These are phyloP conservation scores for Dictyostelium purpureum DNA, from an alignment of 78 protist genomes.

Conservation along the genomic window DNA sequence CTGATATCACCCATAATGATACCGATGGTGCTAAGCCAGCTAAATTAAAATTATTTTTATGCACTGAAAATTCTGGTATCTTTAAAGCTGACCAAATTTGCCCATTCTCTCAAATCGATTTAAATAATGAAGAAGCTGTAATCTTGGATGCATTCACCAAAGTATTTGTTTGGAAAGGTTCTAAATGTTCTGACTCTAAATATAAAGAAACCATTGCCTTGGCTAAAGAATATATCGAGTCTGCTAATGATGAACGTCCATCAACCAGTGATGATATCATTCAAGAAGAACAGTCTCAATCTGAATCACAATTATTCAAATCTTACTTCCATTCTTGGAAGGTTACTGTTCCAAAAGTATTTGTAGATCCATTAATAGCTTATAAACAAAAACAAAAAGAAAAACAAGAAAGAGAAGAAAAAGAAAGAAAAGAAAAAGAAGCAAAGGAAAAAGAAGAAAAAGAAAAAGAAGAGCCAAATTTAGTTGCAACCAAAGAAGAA, in stretches of 20 bases:
- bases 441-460: neutral
- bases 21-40: conserved; percentile 1
- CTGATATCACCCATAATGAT: neutral
- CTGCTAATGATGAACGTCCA: neutral
- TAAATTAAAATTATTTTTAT: conserved; percentile 14
- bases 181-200: conserved; percentile 40
- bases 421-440: neutral
- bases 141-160: conserved; percentile 12
- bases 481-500: neutral
- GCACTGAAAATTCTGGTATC: conserved; percentile 53
- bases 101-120: conserved; percentile 68
- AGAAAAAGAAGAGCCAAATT: neutral
- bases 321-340: conserved; percentile 65
- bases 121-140: conserved; percentile 31
- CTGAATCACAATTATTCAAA: conserved; percentile 22
- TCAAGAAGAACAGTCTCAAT: neutral
- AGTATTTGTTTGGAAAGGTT: conserved; percentile 63
- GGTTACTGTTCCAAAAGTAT: conserved; percentile 29
- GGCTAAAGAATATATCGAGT: conserved; percentile 23
- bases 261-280: neutral
- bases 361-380: conserved; percentile 45
- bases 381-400: neutral
- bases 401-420: neutral
- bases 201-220: neutral
- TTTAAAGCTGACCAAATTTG: conserved; percentile 62